phyloP scores from a whole-genome alignment of 148 eudicot species.

The Rhododendron vialii region DNA sequence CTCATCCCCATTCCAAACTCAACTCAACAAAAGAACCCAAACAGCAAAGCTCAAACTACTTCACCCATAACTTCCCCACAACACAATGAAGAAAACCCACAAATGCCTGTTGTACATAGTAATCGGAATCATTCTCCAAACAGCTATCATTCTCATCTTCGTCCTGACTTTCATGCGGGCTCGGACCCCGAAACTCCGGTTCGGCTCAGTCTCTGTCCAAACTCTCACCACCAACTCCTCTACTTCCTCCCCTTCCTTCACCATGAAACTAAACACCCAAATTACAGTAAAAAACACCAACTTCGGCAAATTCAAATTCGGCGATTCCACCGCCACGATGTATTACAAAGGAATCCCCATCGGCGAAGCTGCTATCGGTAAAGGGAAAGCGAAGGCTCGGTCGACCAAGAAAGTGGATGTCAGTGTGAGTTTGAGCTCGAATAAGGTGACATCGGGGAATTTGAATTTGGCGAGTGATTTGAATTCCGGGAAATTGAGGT shows the following conservation, averaged over 20 bases:
- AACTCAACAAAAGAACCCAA: not conserved
- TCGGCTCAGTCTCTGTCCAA: not conserved
- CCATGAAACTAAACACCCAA: conserved; percentile 14
- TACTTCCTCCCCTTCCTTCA: not conserved
- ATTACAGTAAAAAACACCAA: conserved; percentile 15
- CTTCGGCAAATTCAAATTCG: conserved; percentile 3
- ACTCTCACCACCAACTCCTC: not conserved
- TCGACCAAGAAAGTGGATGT: conserved; percentile 19
- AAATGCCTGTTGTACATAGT: not conserved
- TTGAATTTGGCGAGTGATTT: not conserved
- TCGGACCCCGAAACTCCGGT: conserved; percentile 7
- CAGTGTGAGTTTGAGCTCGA: not conserved
- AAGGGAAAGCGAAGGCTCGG: not conserved
- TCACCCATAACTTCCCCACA: not conserved
- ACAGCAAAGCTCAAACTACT: not conserved
- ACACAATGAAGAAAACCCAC: not conserved
- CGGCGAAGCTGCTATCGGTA: conserved; percentile 3
- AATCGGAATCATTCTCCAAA: not conserved
- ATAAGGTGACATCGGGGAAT: not conserved
- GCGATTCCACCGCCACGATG: not conserved
- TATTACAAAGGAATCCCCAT: not conserved
- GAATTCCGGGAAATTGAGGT: conserved; percentile 11
- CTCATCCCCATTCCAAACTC: not conserved
- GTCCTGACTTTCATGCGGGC: not conserved
- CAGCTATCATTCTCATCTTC: not conserved